phyloP scores from a whole-genome alignment of 345 rosid species.

The Angophora floribunda region DNA sequence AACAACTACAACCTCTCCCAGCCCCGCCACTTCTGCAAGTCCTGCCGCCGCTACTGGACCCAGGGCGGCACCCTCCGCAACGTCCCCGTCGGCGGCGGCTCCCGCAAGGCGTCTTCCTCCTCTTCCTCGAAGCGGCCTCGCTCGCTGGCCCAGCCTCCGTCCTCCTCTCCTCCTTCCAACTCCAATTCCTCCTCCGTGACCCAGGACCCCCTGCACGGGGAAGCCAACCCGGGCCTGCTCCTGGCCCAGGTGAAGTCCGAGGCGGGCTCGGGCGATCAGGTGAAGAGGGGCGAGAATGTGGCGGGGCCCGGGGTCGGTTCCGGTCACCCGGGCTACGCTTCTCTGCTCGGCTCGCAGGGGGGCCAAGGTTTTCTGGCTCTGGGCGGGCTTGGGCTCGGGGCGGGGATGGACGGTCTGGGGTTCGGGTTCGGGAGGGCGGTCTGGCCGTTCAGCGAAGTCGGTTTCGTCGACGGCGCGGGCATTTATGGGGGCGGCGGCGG shows the following conservation, averaged over 20 bases:
- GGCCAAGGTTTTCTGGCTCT: neutral
- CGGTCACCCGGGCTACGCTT: conserved; percentile 4
- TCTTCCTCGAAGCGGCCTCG: conserved; percentile 34
- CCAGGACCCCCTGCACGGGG: conserved; percentile 10
- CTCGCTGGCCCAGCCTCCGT: neutral
- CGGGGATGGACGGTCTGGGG: conserved; percentile 18
- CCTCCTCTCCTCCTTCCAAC: conserved; percentile 11
- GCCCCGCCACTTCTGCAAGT: conserved; percentile 67
- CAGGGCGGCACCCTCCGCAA: conserved; percentile 64
- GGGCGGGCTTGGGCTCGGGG: conserved; percentile 1
- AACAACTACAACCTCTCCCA: conserved; percentile 61
- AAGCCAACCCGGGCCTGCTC: neutral
- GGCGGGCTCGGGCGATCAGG: neutral
- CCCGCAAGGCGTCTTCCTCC: conserved; percentile 34
- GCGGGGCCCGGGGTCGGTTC: conserved; percentile 9
- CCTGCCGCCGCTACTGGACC: conserved; percentile 72
- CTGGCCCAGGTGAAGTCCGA: neutral
- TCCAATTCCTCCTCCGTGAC: conserved; percentile 8
- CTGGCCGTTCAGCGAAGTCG: conserved; percentile 31
- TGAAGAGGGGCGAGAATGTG: neutral
- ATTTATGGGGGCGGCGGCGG: neutral
- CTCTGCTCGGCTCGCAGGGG: conserved; percentile 2
- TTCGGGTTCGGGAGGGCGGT: conserved; percentile 17
- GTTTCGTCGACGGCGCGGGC: conserved; percentile 3
- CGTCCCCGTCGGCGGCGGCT: conserved; percentile 57